phyloP scores from a whole-genome alignment of 2,329 filamentous ascomycete genomes.

The Fusarium illudens region DNA sequence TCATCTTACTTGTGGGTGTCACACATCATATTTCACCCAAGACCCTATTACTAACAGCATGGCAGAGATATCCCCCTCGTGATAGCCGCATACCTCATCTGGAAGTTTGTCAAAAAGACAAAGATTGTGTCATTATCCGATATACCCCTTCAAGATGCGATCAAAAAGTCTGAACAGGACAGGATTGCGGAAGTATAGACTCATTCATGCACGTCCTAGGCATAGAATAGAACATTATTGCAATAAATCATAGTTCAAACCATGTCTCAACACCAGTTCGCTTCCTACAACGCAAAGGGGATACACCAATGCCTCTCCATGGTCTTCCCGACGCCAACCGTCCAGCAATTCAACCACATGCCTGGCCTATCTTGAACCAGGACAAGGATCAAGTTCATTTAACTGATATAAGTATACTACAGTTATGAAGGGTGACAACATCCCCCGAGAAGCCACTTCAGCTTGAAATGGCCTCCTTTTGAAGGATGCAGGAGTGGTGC shows the following conservation, averaged over 20 bases:
- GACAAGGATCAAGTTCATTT: background rate
- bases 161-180: slow-evolving; percentile 42
- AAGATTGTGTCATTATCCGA: slow-evolving; percentile 59
- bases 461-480: background rate
- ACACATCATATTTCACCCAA: accelerated
- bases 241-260: background rate
- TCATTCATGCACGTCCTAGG: too few relatives aligned
- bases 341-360: background rate
- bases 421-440: background rate
- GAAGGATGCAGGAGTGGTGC: background rate
- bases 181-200: slow-evolving; percentile 3
- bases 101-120: slow-evolving; percentile 73
- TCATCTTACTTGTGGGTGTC: slow-evolving; percentile 67
- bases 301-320: background rate
- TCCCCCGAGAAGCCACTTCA: background rate
- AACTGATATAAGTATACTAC: background rate
- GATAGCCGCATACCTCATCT: slow-evolving; percentile 63
- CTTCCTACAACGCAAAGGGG: background rate
- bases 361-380: background rate
- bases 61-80: slow-evolving; percentile 68
- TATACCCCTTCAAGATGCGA: slow-evolving; percentile 61
- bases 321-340: background rate
- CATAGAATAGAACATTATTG: background rate
- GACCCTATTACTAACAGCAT: slow-evolving; percentile 14
- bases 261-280: background rate